These are phyloP conservation scores for Termitomyces titanicus DNA, from an alignment of 768 basidiomycete species.

Conservation along the genomic window DNA sequence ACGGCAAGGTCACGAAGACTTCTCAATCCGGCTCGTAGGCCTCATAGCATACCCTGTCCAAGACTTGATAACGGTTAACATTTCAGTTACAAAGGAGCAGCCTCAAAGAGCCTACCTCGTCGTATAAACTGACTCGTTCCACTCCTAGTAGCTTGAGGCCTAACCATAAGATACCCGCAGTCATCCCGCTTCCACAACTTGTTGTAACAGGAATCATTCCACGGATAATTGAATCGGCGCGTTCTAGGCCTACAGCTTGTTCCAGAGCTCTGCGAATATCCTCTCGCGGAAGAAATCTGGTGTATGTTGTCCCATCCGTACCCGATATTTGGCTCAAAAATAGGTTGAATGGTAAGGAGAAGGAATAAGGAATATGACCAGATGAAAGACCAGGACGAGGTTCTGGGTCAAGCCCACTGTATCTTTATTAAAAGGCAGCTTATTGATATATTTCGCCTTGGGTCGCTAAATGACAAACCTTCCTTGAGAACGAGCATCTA, in stretches of 20 bases:
- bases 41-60: conserved; percentile 94
- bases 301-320: conserved; percentile 45
- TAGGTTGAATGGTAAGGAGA: conserved; percentile 77
- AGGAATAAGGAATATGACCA: conserved; percentile 89
- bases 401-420: conserved; percentile 77
- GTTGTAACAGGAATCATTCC: conserved; percentile 64
- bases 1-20: neutral
- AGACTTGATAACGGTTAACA: conserved; percentile 47
- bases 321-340: conserved; percentile 52
- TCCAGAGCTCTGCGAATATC: conserved; percentile 61
- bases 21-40: conserved; percentile 63
- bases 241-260: conserved; percentile 56
- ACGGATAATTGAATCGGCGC: conserved; percentile 51
- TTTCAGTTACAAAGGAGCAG: neutral
- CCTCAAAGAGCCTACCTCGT: conserved; percentile 63
- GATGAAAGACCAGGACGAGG: conserved; percentile 85
- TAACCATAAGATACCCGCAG: conserved; percentile 92
- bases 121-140: conserved; percentile 71
- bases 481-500: conserved; percentile 85
- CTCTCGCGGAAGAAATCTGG: conserved; percentile 52
- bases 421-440: conserved; percentile 42
- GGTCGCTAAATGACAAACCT: conserved; percentile 44
- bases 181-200: conserved; percentile 97
- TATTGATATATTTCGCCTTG: neutral
- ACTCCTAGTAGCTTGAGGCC: conserved; percentile 75